A percentile compares a stretch with the other conserved stretches of the same genome.
Conservation (phyloP, 2,329 filamentous ascomycete genomes). For the Penicillium sp. region DNA sequence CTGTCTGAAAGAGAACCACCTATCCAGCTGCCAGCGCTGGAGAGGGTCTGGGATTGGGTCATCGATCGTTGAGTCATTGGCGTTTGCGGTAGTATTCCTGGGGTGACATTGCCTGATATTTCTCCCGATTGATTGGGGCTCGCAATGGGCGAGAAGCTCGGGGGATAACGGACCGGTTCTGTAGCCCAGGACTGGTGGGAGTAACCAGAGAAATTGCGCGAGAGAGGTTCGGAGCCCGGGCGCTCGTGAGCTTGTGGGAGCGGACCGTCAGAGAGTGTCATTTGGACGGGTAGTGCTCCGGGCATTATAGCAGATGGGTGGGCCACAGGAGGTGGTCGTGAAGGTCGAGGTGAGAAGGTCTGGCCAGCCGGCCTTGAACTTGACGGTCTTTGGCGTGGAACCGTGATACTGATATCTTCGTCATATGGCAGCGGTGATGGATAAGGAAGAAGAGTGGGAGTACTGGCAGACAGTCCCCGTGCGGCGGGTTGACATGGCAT, state of each 20-base stretch:
- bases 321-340: slow-evolving; percentile 10
- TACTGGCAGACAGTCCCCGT: slow-evolving; percentile 24
- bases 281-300: slow-evolving; percentile 25
- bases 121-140: slow-evolving; percentile 14
- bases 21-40: slow-evolving; percentile 22
- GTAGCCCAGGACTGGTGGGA: slow-evolving; percentile 37
- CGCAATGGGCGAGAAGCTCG: slow-evolving; percentile 24
- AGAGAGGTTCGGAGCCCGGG: slow-evolving; percentile 28
- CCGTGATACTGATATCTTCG: slow-evolving; percentile 30
- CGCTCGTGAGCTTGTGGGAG: slow-evolving; percentile 28
- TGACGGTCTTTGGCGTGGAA: slow-evolving; percentile 18
- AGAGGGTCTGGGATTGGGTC: slow-evolving; percentile 17
- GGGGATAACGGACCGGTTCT: slow-evolving; percentile 31
- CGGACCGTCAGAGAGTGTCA: slow-evolving; percentile 13
- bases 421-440: slow-evolving; percentile 31
- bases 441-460: slow-evolving; percentile 23
- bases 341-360: neutral
- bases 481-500: slow-evolving; percentile 10
- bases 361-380: slow-evolving; percentile 10
- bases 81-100: slow-evolving; percentile 6
- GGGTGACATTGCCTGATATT: slow-evolving; percentile 4
- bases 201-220: slow-evolving; percentile 31
- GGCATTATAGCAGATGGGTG: slow-evolving; percentile 37
- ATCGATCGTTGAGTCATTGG: neutral
- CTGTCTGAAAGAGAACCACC: slow-evolving; percentile 10